Conservation (phyloP, 1,284 basidiomycete genomes). For the Xerocomus amazonicus region DNA sequence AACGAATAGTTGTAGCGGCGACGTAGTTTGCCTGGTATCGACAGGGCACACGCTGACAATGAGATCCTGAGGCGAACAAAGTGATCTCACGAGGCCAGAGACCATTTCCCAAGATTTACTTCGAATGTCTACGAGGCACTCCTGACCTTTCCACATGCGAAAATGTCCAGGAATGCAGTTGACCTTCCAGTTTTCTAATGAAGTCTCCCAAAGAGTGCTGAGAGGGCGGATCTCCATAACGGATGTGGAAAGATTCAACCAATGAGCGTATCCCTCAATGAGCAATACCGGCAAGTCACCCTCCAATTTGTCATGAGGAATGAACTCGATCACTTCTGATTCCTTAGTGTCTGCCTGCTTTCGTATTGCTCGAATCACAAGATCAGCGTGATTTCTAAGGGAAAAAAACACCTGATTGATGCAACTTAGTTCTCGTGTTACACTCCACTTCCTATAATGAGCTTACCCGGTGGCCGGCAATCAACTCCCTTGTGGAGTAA, state of each 20-base stretch:
- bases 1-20: slow-evolving; percentile 27
- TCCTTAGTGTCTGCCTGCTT: not conserved
- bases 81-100: slow-evolving; percentile 21
- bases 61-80: slow-evolving; percentile 30
- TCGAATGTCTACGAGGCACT: slow-evolving; percentile 28
- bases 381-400: not conserved
- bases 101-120: slow-evolving; percentile 34
- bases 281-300: slow-evolving; percentile 38
- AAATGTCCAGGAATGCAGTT: slow-evolving; percentile 1
- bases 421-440: not conserved
- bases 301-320: slow-evolving; percentile 34
- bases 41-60: slow-evolving; percentile 1
- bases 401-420: not conserved
- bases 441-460: too few relatives aligned
- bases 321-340: slow-evolving; percentile 32
- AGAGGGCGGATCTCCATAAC: slow-evolving; percentile 38
- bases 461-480: not conserved
- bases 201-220: slow-evolving; percentile 19
- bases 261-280: slow-evolving; percentile 35
- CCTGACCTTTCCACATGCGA: slow-evolving; percentile 14
- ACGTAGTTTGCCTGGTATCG: slow-evolving; percentile 7
- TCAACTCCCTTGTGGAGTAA: not conserved
- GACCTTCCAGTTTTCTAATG: slow-evolving; percentile 17
- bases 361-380: slow-evolving; percentile 33
- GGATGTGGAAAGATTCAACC: slow-evolving; percentile 33